Conservation (phyloP, 2,329 filamentous ascomycete genomes). For the Talaromyces sp. region DNA sequence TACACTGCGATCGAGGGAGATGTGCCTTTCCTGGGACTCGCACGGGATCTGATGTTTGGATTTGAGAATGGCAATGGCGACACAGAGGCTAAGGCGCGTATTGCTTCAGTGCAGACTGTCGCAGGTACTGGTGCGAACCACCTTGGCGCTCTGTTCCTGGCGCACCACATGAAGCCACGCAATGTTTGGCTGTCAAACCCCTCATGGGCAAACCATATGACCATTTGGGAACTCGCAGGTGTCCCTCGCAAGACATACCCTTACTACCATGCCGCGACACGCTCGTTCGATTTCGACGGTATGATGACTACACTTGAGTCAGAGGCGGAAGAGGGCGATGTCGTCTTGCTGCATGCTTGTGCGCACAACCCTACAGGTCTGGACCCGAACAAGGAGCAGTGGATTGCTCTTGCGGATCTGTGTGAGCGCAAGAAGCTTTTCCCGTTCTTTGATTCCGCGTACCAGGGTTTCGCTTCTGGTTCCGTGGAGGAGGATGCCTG, state of each 20-base stretch:
- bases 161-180: slow-evolving; percentile 75
- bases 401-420: slow-evolving; percentile 80
- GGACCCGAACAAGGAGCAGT: slow-evolving; percentile 88
- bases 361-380: slow-evolving; percentile 98
- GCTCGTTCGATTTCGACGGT: slow-evolving; percentile 49
- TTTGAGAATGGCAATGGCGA: slow-evolving; percentile 57
- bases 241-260: slow-evolving; percentile 82
- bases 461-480: slow-evolving; percentile 95
- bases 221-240: slow-evolving; percentile 79
- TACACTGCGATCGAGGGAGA: slow-evolving; percentile 94
- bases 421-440: slow-evolving; percentile 83
- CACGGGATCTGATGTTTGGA: slow-evolving; percentile 79
- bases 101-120: slow-evolving; percentile 84
- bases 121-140: slow-evolving; percentile 95
- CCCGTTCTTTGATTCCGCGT: slow-evolving; percentile 97
- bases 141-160: slow-evolving; percentile 85
- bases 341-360: slow-evolving; percentile 90
- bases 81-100: slow-evolving; percentile 43
- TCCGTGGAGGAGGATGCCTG: slow-evolving; percentile 81
- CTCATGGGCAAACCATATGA: slow-evolving; percentile 97
- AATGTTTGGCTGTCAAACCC: slow-evolving; percentile 89
- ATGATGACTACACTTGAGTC: slow-evolving; percentile 85
- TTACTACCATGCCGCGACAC: slow-evolving; percentile 74
- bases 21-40: slow-evolving; percentile 78
- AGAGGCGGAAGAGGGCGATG: slow-evolving; percentile 75